These are phyloP conservation scores for Elaeis guineensis DNA, from an alignment of 176 grass and related monocot genomes.

Conservation along the genomic window DNA sequence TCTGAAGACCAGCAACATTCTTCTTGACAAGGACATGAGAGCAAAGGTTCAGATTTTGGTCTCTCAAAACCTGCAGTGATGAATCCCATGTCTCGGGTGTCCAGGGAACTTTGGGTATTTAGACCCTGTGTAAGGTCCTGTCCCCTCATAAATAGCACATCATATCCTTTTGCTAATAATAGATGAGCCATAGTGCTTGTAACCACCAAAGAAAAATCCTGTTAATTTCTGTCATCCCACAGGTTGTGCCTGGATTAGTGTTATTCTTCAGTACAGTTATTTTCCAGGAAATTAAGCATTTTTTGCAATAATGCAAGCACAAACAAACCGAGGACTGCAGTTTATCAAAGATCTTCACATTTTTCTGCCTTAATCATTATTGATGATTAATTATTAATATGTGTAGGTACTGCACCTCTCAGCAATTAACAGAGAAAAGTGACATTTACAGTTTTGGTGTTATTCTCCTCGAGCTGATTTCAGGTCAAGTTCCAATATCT, in stretches of 20 bases:
- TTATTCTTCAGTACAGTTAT: too few relatives aligned
- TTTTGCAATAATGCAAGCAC: too few relatives aligned
- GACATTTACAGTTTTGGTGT: slow-evolving; percentile 85
- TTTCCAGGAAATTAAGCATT: too few relatives aligned
- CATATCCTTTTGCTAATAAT: too few relatives aligned
- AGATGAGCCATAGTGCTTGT: too few relatives aligned
- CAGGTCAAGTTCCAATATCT: slow-evolving; percentile 52
- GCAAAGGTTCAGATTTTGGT: slow-evolving; percentile 86
- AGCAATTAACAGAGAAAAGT: slow-evolving; percentile 79
- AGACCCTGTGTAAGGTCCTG: slow-evolving; percentile 59
- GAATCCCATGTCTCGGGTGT: slow-evolving; percentile 57
- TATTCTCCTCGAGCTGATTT: slow-evolving; percentile 82
- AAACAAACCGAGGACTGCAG: too few relatives aligned
- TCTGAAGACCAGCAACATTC: slow-evolving; percentile 90
- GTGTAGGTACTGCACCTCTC: slow-evolving; percentile 67
- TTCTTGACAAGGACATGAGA: slow-evolving; percentile 64
- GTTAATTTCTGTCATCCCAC: too few relatives aligned
- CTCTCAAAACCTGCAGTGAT: slow-evolving; percentile 51
- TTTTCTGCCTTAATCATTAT: too few relatives aligned
- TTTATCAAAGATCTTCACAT: too few relatives aligned
- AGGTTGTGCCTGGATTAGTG: too few relatives aligned
- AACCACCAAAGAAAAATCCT: too few relatives aligned
- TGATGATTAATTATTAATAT: neutral
- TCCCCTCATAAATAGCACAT: too few relatives aligned
- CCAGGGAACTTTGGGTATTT: slow-evolving; percentile 72